Base-by-base conservation (phyloP, 176 grass and related monocot species). In the Zoysia pacifica region DNA sequence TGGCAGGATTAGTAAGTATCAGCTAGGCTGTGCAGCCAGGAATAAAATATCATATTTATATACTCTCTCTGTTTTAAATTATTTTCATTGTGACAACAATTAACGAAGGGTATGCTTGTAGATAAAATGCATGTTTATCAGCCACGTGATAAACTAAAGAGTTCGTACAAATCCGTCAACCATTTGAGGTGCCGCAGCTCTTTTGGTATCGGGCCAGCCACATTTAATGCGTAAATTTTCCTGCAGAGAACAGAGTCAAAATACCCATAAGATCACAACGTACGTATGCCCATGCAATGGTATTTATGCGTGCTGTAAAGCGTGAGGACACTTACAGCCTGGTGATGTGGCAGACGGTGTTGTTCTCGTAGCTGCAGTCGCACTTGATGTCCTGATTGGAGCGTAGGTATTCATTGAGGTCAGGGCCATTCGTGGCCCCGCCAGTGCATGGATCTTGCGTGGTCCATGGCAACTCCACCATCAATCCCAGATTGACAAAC, bases 381-480 rank as follows among this genome's bases (percentile, higher is more conserved):
- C 94, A 97, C 70, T 86, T 90, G 85, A 97, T 89, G 77, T 4
- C 91, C 4, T 80, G 85, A 9, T 92, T 94, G 73, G 85, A 85
- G 60, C 5, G 14, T 0, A 0, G 0, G 54, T 79, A 45, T 64
- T 18, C 1, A 60, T 94, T 87, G 16, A 89, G 20, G 67, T 4
- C 3, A 20, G 79, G 83, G n/a, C 3, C 16, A 70, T 94, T 89
- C 39, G 85, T 85, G 58, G 94, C 91, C 16, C 49, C 36, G 77
- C 94, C 94, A 70, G 80, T 97, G 86, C 94, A 97, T 12, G 87
- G 28, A 91, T 55, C 94, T 74, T 48, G 91, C 91, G 83, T 89
- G 87, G 90, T 97, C 94, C 94, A 97, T 36, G 76, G 19, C 11
- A 89, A 6, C 13, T 73, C 37, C 69, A 87, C 87, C 64, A 8